These are phyloP conservation scores for Colletotrichum coccodes DNA, from an alignment of 2,329 filamentous ascomycete genomes.

Conservation along the genomic window DNA sequence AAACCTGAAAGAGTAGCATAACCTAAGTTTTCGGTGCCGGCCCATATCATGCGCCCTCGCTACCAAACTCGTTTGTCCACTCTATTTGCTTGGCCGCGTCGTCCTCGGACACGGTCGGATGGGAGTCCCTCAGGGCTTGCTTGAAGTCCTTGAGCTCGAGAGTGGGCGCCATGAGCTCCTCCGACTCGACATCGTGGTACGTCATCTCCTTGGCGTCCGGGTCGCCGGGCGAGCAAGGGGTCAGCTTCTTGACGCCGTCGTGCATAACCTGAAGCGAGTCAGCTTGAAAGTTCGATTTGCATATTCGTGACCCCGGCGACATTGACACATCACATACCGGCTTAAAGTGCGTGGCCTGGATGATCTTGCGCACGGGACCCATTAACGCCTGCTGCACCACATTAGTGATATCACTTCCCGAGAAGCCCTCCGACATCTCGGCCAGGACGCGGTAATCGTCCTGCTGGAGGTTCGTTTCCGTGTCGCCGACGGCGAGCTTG, in stretches of 20 bases:
- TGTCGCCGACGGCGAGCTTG: conserved; percentile 91
- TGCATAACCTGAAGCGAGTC: conserved; percentile 68
- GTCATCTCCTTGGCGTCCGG: conserved; percentile 89
- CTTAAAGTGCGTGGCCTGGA: conserved; percentile 98
- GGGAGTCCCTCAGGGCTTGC: conserved; percentile 86
- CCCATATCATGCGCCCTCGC: conserved; percentile 73
- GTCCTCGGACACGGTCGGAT: conserved; percentile 89
- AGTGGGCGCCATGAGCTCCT: conserved; percentile 86
- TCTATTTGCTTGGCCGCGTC: conserved; percentile 87
- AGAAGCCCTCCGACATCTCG: conserved; percentile 90
- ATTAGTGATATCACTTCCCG: conserved; percentile 94
- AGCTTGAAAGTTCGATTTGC: conserved; percentile 8
- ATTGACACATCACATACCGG: conserved; percentile 65
- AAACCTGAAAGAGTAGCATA: not conserved
- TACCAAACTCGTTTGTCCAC: conserved; percentile 97
- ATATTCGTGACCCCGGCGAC: not conserved
- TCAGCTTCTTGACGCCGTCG: conserved; percentile 75
- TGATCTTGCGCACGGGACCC: conserved; percentile 96
- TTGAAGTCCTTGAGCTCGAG: conserved; percentile 92
- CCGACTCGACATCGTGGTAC: conserved; percentile 87
- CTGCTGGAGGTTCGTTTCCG: conserved; percentile 83
- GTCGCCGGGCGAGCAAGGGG: conserved; percentile 94
- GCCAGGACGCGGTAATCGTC: conserved; percentile 85
- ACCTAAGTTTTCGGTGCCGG: not conserved
- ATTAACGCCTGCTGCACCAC: conserved; percentile 96